phyloP scores from a whole-genome alignment of 2,329 filamentous ascomycete species.

The Aspergillus latus region DNA sequence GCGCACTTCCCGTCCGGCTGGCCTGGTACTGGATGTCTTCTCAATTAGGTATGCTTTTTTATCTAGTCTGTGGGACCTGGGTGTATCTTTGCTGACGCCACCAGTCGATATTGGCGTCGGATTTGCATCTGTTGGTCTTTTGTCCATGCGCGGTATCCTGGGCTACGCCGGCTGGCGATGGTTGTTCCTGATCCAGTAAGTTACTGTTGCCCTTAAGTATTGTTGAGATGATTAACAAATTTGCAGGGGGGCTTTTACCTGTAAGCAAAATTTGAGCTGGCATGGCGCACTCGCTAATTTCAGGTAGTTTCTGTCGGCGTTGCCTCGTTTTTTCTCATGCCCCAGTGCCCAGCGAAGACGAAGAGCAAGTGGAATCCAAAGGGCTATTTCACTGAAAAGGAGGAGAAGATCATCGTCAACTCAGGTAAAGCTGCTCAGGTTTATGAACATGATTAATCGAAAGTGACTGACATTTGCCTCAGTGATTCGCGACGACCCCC shows the following conservation, averaged over 20 bases:
- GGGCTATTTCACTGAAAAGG: slow-evolving; percentile 62
- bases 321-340: slow-evolving; percentile 57
- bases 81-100: neutral
- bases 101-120: neutral
- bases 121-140: slow-evolving; percentile 32
- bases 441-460: neutral
- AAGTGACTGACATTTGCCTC: neutral
- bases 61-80: no score
- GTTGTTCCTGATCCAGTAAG: slow-evolving; percentile 58
- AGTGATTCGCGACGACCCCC: slow-evolving; percentile 53
- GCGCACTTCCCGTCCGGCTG: slow-evolving; percentile 32
- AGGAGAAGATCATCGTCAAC: slow-evolving; percentile 63
- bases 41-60: neutral
- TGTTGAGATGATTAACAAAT: neutral
- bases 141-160: slow-evolving; percentile 34
- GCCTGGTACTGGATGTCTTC: slow-evolving; percentile 5
- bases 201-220: slow-evolving; percentile 31
- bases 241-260: neutral
- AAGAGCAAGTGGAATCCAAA: slow-evolving; percentile 55
- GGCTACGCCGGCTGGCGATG: slow-evolving; percentile 47
- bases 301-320: slow-evolving; percentile 53
- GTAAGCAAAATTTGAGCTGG: neutral
- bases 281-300: neutral
- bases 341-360: slow-evolving; percentile 52
- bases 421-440: neutral